These are phyloP conservation scores for Fusarium coicis DNA, from an alignment of 2,329 filamentous ascomycete species.

Conservation along the genomic window DNA sequence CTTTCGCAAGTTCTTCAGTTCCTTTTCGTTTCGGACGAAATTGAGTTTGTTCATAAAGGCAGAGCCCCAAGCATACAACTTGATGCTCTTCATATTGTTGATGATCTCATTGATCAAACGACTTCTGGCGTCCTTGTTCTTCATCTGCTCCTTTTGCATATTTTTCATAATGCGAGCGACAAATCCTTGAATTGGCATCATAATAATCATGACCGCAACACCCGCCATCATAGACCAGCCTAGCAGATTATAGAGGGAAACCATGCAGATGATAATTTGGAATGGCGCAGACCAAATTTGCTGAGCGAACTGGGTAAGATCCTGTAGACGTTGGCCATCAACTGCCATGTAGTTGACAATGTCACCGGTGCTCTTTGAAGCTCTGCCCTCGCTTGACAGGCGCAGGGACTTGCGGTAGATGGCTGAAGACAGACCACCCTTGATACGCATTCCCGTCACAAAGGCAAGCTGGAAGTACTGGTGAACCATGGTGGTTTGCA, in stretches of 20 bases:
- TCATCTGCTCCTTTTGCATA: constrained; percentile 96
- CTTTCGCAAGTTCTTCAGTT: constrained; percentile 93
- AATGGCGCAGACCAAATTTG: constrained; percentile 97
- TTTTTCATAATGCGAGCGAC: constrained; percentile 95
- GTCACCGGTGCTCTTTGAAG: constrained; percentile 91
- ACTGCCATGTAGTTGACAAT: constrained; percentile 99
- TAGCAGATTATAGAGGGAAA: constrained; percentile 94
- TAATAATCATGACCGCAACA: constrained; percentile 93
- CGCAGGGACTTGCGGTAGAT: constrained; percentile 94
- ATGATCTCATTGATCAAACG: constrained; percentile 96
- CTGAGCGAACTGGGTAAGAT: constrained; percentile 93
- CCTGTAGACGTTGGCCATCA: constrained; percentile 93
- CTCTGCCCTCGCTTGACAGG: constrained; percentile 91
- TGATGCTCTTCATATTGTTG: constrained; percentile 99
- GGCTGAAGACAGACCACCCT: constrained; percentile 85
- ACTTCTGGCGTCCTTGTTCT: constrained; percentile 96
- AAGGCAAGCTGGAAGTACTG: constrained; percentile 98
- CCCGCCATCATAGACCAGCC: constrained; percentile 96
- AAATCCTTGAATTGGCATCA: constrained; percentile 95
- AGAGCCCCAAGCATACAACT: constrained; percentile 96
- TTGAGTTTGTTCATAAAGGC: constrained; percentile 99
- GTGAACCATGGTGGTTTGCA: constrained; percentile 90
- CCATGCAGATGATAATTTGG: constrained; percentile 95
- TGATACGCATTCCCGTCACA: constrained; percentile 96
- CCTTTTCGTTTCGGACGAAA: constrained; percentile 93